Evolutionary conservation across 2,329 filamentous ascomycete species (phyloP).

Genomic region (Xylaria polymorpha): DNA sequence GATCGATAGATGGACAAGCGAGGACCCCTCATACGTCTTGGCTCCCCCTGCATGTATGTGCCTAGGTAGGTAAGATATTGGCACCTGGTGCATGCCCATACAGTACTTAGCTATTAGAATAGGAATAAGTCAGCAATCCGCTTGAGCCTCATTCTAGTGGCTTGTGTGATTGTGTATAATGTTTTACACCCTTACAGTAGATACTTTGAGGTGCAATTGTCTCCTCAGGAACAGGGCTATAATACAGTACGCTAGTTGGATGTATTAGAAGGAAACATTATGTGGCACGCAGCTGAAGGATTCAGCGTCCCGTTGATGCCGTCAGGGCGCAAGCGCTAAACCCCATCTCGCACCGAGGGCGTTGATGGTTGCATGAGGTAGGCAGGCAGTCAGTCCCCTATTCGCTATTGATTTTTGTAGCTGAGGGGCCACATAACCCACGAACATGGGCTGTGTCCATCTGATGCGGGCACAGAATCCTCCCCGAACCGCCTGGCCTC

Average conservation of each 20-base stretch:
- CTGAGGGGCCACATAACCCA: constrained; percentile 21
- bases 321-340: constrained; percentile 34
- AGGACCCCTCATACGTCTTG: background rate
- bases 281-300: constrained; percentile 28
- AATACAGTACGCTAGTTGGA: background rate
- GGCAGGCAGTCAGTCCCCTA: background rate
- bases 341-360: constrained; percentile 38
- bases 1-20: background rate
- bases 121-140: constrained; percentile 7
- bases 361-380: constrained; percentile 20
- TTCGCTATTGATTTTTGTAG: constrained; percentile 16
- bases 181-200: background rate
- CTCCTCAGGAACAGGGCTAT: background rate
- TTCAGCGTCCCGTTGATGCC: constrained; percentile 25
- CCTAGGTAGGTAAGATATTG: background rate
- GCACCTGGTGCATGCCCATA: constrained; percentile 2
- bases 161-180: constrained; percentile 4
- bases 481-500: background rate
- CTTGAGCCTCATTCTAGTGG: constrained; percentile 14
- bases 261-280: background rate
- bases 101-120: background rate
- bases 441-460: constrained; percentile 15
- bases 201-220: background rate
- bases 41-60: constrained; percentile 3
- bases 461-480: constrained; percentile 18